A percentile compares a stretch with the other conserved stretches of the same genome.
Conservation (phyloP, 768 basidiomycete genomes). For the Mycena latifolia region DNA sequence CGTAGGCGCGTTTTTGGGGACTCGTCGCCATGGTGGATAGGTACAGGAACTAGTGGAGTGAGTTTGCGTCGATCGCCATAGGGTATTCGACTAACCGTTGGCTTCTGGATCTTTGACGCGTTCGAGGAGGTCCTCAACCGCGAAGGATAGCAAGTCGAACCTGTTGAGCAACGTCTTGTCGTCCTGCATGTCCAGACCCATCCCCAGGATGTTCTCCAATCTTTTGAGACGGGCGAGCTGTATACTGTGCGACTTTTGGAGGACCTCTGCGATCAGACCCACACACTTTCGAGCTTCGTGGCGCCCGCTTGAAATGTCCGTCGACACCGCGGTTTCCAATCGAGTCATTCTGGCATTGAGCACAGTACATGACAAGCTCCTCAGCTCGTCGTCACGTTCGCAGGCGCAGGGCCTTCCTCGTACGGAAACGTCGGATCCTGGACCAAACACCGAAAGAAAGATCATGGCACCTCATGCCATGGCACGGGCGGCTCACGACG, state of each 20-base stretch:
- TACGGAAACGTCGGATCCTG: conserved; percentile 35
- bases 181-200: conserved; percentile 31
- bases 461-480: no score
- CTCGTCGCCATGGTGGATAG: conserved; percentile 29
- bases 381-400: conserved; percentile 92
- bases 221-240: conserved; percentile 33
- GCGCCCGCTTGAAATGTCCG: no score
- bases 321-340: no score
- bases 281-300: conserved; percentile 26
- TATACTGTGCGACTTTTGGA: conserved; percentile 30
- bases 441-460: conserved; percentile 54
- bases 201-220: conserved; percentile 36
- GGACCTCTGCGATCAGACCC: conserved; percentile 26
- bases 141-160: conserved; percentile 38
- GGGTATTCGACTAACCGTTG: conserved; percentile 25
- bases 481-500: conserved; percentile 81
- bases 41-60: conserved; percentile 9
- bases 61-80: background rate
- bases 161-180: conserved; percentile 30
- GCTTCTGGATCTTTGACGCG: conserved; percentile 39
- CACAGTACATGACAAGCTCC: conserved; percentile 79
- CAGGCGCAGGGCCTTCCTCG: conserved; percentile 52
- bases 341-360: no score
- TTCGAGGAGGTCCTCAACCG: conserved; percentile 39
- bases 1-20: conserved; percentile 6